These are phyloP conservation scores for Phytophthora agathidicida DNA, from an alignment of 352 stramenopile genomes.

Conservation along the genomic window DNA sequence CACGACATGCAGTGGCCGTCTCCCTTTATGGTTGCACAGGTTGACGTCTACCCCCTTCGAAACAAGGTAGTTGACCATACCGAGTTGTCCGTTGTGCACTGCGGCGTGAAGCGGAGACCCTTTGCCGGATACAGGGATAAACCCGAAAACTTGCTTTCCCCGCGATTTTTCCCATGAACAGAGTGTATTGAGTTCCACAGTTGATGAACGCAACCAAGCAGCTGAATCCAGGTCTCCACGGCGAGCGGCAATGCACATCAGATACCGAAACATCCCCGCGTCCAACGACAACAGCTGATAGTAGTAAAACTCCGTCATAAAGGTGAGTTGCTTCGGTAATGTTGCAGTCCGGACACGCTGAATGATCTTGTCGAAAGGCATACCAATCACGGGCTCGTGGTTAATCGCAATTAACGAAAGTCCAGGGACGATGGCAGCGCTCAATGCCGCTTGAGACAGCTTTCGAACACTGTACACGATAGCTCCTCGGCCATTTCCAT, in stretches of 20 bases:
- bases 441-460: constrained; percentile 80
- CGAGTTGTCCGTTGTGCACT: constrained; percentile 54
- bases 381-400: constrained; percentile 77
- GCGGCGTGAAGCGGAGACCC: constrained; percentile 71
- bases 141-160: constrained; percentile 76
- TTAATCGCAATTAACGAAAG: constrained; percentile 86
- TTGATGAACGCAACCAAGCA: constrained; percentile 54
- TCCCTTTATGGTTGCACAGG: constrained; percentile 60
- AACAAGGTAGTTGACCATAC: constrained; percentile 74
- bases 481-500: constrained; percentile 76
- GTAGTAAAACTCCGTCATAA: constrained; percentile 88
- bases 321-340: constrained; percentile 82
- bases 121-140: constrained; percentile 60
- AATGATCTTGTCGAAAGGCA: constrained; percentile 83
- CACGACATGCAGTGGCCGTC: constrained; percentile 73
- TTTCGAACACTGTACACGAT: constrained; percentile 82
- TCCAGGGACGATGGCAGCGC: constrained; percentile 66
- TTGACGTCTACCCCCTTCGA: constrained; percentile 56
- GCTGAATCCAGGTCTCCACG: constrained; percentile 78
- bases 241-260: constrained; percentile 70
- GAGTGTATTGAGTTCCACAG: constrained; percentile 66
- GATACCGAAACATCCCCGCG: constrained; percentile 80
- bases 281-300: constrained; percentile 82
- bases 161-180: constrained; percentile 76
- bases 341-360: constrained; percentile 59